Conservation (phyloP, 306 rosid genomes). For the Cicer bijugum region DNA sequence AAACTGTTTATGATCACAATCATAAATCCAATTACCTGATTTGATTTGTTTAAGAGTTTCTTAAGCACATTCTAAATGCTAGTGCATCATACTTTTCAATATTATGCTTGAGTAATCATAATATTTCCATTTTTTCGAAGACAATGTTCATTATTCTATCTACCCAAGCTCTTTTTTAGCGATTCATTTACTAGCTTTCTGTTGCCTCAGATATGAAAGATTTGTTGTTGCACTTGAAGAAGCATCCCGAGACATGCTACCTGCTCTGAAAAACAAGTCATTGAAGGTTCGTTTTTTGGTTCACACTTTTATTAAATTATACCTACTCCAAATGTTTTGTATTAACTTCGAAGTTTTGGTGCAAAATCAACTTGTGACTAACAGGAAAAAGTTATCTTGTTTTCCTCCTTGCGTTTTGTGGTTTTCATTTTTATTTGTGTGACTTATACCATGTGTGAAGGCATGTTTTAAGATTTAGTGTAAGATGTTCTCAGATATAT, state of each 20-base stretch:
- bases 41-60: conserved; percentile 17
- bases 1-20: conserved; percentile 27
- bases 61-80: conserved; percentile 23
- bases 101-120: conserved; percentile 17
- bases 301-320: conserved; percentile 11
- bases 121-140: background rate
- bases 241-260: conserved; percentile 93
- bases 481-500: conserved; percentile 10
- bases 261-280: conserved; percentile 82
- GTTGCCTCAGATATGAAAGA: conserved; percentile 78
- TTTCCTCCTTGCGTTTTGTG: background rate
- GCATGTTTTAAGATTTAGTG: conserved; percentile 28
- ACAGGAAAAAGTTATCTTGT: background rate
- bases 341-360: background rate
- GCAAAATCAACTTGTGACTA: background rate
- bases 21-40: background rate
- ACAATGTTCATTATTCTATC: conserved; percentile 2
- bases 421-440: background rate
- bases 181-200: conserved; percentile 30
- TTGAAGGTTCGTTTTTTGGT: conserved; percentile 65
- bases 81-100: background rate
- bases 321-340: background rate
- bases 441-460: background rate
- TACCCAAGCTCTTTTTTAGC: conserved; percentile 33
- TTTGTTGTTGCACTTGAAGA: conserved; percentile 88